These are phyloP conservation scores for Venturiaceae sp. DNA, from an alignment of 2,329 filamentous ascomycete genomes.

Conservation along the genomic window DNA sequence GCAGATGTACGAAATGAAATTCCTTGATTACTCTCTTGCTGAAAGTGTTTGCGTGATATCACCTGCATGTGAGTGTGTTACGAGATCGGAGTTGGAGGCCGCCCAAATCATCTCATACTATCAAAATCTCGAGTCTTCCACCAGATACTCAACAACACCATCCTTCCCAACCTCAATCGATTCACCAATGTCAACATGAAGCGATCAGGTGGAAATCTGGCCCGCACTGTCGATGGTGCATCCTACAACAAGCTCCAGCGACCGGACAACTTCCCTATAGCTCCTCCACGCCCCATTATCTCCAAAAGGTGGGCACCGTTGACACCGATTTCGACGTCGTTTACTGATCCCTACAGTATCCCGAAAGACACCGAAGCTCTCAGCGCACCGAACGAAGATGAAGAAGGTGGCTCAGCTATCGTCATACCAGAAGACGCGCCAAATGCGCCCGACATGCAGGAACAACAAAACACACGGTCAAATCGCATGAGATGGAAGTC, in stretches of 20 bases:
- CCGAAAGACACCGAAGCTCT: slow-evolving; percentile 7
- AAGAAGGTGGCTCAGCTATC: neutral
- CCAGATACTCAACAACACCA: neutral
- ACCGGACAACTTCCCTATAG: slow-evolving; percentile 18
- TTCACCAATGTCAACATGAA: neutral
- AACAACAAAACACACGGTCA: neutral
- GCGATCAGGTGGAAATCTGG: slow-evolving; percentile 2
- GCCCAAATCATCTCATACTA: no score
- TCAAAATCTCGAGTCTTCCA: no score
- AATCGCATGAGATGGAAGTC: neutral
- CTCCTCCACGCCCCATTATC: slow-evolving; percentile 9
- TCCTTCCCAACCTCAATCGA: neutral
- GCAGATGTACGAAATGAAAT: no score
- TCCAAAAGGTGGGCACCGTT: slow-evolving; percentile 8
- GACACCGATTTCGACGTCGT: neutral
- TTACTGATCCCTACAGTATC: neutral
- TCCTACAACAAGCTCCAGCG: slow-evolving; percentile 26
- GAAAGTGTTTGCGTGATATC: no score
- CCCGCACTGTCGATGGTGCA: slow-evolving; percentile 21
- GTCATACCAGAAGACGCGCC: neutral
- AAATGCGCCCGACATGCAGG: no score
- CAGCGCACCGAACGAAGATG: neutral
- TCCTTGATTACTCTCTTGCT: no score
- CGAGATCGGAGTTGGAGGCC: no score
- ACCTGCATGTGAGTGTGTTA: no score